Percentiles rank a stretch among this genome's conserved stretches.
phyloP scores from a whole-genome alignment of 306 rosid genomes.

The Quercus engelmannii region DNA sequence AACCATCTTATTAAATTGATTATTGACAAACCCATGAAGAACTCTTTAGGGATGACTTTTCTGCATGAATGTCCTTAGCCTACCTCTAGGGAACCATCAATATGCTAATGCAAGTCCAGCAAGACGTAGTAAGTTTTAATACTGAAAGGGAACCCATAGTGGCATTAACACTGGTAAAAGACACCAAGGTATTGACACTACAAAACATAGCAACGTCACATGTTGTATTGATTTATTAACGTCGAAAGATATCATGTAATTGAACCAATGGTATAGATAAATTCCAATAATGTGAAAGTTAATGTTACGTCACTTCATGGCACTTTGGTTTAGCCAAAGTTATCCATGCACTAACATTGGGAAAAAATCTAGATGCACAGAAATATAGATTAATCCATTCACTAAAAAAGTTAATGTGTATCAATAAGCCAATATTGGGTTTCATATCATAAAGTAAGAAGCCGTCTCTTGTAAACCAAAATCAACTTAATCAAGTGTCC shows the following conservation, averaged over 20 bases:
- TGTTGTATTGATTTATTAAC: not conserved
- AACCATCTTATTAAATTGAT: not conserved
- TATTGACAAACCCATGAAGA: not conserved
- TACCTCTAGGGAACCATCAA: not conserved
- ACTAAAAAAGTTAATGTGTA: not conserved
- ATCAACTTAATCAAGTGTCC: not conserved
- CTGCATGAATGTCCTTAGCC: not conserved
- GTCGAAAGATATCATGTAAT: no score
- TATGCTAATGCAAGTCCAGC: not conserved
- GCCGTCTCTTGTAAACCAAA: not conserved
- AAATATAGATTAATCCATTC: no score
- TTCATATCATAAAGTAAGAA: not conserved
- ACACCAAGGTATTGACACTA: not conserved
- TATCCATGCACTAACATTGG: not conserved
- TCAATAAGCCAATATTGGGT: not conserved
- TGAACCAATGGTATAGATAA: not conserved
- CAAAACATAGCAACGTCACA: not conserved
- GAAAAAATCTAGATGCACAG: not conserved
- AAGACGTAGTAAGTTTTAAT: not conserved
- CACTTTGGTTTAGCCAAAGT: no score
- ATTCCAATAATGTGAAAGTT: not conserved
- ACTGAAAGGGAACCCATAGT: not conserved
- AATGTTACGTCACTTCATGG: not conserved
- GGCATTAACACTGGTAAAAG: not conserved
- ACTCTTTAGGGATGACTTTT: not conserved